Evolutionary conservation across 768 basidiomycete species (phyloP), one percentile per base, ranked within the genome.

Genomic region (Lentinula sp.): DNA sequence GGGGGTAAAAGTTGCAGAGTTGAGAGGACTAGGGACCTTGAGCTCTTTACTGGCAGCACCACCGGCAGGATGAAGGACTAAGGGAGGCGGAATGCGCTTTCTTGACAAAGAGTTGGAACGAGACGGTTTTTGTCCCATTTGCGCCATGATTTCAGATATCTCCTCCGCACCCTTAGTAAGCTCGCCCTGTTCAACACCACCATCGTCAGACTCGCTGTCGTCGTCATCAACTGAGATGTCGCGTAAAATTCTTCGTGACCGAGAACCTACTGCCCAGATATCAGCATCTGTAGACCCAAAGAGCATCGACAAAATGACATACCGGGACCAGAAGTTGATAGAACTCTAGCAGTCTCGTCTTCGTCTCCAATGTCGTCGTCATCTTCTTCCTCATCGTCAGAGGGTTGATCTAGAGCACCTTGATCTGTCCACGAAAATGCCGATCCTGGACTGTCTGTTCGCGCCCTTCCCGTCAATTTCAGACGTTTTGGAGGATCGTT

Each of bases 211-310:
- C 62, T 75, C 70, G 58, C 71, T 69, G 45, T 66, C 67, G 15
- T 72, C 67, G 62, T 73, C 67, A 8, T 71, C 66, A 8, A 67
- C 66, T 32, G 53, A 50, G 4, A 68, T 60, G 13, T 67, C 65
- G 8, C 76, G 66, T 51, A 78, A 77, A 2, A 32, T 49, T 52
- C 36, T 41, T 42, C 35, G 81, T 81, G 49, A 87, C 70, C 15
- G 83, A 80, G 8, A 87, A 76, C 23, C 83, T 70, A 56, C 13
- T 61, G 76, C 74, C 86, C 86, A 87, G 0, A 82, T 79, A 64
- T 86, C 82, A 63, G 76, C 82, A 68, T 87, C 18, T 8, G 13
- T 15, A 15, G 10, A 32, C 7, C 4, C 8, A 32, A 8, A 2
- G 28, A n/a, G 18, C n/a, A 13, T n/a, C 10, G 23, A 18, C 15